Evolutionary conservation across 1,284 basidiomycete genomes (phyloP).

Genomic region (Athelia psychrophila): DNA sequence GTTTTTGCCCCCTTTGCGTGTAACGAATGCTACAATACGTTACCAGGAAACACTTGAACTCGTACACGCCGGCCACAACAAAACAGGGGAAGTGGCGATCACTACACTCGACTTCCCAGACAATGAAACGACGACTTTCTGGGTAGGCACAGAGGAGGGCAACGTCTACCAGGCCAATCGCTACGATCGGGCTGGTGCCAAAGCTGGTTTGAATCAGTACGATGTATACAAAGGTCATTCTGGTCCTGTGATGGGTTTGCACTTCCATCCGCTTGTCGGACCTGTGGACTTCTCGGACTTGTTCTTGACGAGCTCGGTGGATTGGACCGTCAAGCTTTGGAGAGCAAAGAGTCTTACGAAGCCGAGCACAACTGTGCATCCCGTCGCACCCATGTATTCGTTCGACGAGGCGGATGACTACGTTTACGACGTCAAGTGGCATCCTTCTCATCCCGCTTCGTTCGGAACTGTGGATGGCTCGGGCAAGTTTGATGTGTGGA

Average conservation of each 20-base stretch:
- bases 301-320: conserved; percentile 88
- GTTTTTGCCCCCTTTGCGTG: conserved; percentile 8
- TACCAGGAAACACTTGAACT: conserved; percentile 89
- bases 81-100: conserved; percentile 94
- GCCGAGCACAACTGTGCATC: conserved; percentile 55
- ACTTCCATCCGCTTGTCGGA: conserved; percentile 92
- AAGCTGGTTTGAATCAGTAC: conserved; percentile 90
- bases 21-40: conserved; percentile 6
- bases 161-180: conserved; percentile 94
- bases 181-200: conserved; percentile 94
- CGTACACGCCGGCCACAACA: conserved; percentile 83
- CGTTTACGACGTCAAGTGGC: conserved; percentile 99
- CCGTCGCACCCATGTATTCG: conserved; percentile 76
- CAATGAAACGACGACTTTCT: conserved; percentile 94
- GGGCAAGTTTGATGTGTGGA: conserved; percentile 96
- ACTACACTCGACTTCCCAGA: conserved; percentile 92
- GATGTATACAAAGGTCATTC: conserved; percentile 92
- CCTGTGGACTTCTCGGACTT: conserved; percentile 94
- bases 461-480: conserved; percentile 95
- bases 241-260: conserved; percentile 89
- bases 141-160: conserved; percentile 97
- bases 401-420: conserved; percentile 98
- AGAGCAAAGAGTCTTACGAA: conserved; percentile 70
- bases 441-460: conserved; percentile 89
- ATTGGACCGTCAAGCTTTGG: conserved; percentile 98